Evolutionary conservation across 768 basidiomycete genomes (phyloP), one percentile per base, ranked within the genome.

Genomic region (Pleurotus djamor): DNA sequence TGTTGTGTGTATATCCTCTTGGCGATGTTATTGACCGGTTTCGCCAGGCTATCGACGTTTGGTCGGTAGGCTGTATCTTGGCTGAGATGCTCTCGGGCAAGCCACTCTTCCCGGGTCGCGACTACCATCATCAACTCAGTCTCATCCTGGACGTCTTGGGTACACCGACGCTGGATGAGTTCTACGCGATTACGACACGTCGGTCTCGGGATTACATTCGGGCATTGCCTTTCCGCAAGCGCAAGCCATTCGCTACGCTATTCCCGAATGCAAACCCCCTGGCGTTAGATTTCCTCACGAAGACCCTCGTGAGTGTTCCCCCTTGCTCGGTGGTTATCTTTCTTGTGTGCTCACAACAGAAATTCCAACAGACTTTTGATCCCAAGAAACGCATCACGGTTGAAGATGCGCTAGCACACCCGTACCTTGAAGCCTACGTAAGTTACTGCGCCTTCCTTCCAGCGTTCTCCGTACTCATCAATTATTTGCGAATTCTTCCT

Each of bases 311-410:
- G 67, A 52, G 80, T 34, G 16, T 36, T 16, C n/a, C n/a, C n/a
- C n/a, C n/a, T 21, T 9, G 54, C 16, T 57, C 14, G 64, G 34
- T 28, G 5, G 54, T 52, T 13, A 37, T 21, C 45, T 59, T 28
- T 44, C n/a, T 43, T 33, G 34, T 4, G n/a, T 8, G 44, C 49
- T 34, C 47, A 48, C 44, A 12, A 48, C 48, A n/a, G n/a, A 52
- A 49, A n/a, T 50, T 37, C 47, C n/a, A 44, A 48, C 65, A 91
- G 90, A 96, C 97, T 0, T 99, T 98, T 74, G 96, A 97, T 74
- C 96, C 97, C 21, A 96, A 95, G 80, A 97, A 96, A 72, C 89
- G 97, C 48, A 88, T 94, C 71, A 94, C 94, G 0, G 94, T 96
- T 44, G 96, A 98, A 69, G 88, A 96, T 59, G 95, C 95, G 5